A percentile compares a stretch with the other conserved stretches of the same genome.
phyloP scores from a whole-genome alignment of 1,139 yeast species.

The Pneumocystis murina region DNA sequence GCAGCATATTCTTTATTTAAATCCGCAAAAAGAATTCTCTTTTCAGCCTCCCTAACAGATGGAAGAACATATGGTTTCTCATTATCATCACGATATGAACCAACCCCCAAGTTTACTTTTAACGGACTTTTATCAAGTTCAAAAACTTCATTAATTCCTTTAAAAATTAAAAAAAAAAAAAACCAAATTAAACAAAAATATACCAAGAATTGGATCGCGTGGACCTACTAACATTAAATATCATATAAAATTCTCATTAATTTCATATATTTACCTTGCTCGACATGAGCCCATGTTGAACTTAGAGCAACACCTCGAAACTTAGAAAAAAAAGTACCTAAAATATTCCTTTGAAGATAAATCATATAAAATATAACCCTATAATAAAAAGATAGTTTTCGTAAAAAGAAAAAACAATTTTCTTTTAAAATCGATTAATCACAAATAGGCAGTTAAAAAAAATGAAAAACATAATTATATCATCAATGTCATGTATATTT shows the following conservation, averaged over 20 bases:
- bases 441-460: background rate
- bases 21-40: slow-evolving; percentile 34
- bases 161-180: background rate
- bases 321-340: background rate
- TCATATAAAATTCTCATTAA: background rate
- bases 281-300: background rate
- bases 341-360: background rate
- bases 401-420: background rate
- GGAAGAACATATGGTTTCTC: slow-evolving; percentile 94
- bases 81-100: slow-evolving; percentile 84
- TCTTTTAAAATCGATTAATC: background rate
- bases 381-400: background rate
- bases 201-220: background rate
- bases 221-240: background rate
- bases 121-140: slow-evolving; percentile 34
- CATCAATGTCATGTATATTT: background rate
- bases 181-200: background rate
- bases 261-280: background rate
- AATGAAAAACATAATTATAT: background rate
- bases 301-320: background rate
- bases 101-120: slow-evolving; percentile 86
- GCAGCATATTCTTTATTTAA: slow-evolving; percentile 85
- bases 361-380: background rate
- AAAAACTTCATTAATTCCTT: slow-evolving; percentile 29
- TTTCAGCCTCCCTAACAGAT: slow-evolving; percentile 62